Conservation (phyloP, 768 basidiomycete genomes). For the Termitomyces titanicus region DNA sequence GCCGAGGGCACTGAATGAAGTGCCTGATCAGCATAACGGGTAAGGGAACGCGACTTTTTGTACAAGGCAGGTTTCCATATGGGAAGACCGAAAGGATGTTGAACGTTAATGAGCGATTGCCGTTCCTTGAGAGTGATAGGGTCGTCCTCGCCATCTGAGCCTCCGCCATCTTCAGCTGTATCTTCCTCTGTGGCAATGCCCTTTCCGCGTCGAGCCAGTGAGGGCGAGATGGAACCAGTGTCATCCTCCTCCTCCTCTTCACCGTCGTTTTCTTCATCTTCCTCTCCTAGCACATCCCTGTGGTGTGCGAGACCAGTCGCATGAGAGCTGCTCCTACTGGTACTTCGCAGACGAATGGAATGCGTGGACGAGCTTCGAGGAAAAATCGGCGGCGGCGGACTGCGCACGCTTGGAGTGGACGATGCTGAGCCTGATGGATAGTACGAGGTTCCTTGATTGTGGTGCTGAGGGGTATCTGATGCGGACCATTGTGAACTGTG, state of each 20-base stretch:
- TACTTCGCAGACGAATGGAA: conserved; percentile 52
- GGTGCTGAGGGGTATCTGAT: conserved; percentile 57
- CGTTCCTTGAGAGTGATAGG: conserved; percentile 92
- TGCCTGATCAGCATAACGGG: conserved; percentile 92
- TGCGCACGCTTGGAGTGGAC: conserved; percentile 36
- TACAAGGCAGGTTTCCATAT: conserved; percentile 99
- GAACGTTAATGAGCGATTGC: conserved; percentile 97
- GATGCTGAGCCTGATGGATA: conserved; percentile 43
- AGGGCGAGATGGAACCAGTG: conserved; percentile 11
- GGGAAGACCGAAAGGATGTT: conserved; percentile 97
- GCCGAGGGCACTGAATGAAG: conserved; percentile 91
- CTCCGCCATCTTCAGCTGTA: conserved; percentile 40
- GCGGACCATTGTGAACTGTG: conserved; percentile 58
- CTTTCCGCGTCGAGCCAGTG: conserved; percentile 37
- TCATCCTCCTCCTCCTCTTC: conserved; percentile 32
- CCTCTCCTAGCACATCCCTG: conserved; percentile 47
- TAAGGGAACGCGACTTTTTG: conserved; percentile 96
- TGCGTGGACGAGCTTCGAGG: conserved; percentile 50
- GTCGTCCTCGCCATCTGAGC: conserved; percentile 57
- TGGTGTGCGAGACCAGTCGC: conserved; percentile 37
- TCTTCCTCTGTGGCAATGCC: conserved; percentile 32
- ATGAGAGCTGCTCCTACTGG: conserved; percentile 58
- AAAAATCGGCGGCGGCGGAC: conserved; percentile 38
- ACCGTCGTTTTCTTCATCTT: conserved; percentile 42
- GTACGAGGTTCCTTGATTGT: conserved; percentile 69